Percentiles rank a stretch among this genome's conserved stretches.
Evolutionary conservation across 371 early-diverging fungal genomes (phyloP).

Genomic region (Mucor piriformis): DNA sequence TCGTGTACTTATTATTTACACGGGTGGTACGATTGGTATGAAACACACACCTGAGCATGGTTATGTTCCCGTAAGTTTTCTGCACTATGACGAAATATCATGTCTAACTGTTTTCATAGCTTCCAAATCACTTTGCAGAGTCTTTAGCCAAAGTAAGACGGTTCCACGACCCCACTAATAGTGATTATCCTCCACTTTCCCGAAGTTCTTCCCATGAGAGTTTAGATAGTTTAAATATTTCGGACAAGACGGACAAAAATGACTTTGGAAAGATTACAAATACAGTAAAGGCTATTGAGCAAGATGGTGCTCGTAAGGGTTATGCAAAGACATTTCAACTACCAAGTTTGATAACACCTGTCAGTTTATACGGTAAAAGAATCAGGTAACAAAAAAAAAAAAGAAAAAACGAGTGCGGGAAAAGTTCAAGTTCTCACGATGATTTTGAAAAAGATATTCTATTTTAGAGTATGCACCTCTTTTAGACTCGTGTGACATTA

Average conservation of each 20-base stretch:
- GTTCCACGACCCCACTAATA: conserved; percentile 81
- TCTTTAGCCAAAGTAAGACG: conserved; percentile 74
- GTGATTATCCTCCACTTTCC: conserved; percentile 6
- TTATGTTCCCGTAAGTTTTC: conserved; percentile 68
- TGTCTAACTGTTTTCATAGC: conserved; percentile 18
- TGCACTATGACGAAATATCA: too few relatives aligned
- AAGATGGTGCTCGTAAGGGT: conserved; percentile 18
- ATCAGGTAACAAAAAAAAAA: conserved; percentile 59
- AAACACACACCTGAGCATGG: conserved; percentile 75
- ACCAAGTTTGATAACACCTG: conserved; percentile 88
- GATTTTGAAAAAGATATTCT: conserved; percentile 61
- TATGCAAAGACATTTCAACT: conserved; percentile 32
- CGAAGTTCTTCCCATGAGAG: conserved; percentile 35
- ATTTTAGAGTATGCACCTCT: conserved; percentile 94
- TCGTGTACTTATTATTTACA: conserved; percentile 89
- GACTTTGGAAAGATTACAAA: conserved; percentile 38
- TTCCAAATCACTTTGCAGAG: conserved; percentile 76
- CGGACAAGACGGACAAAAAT: conserved; percentile 9
- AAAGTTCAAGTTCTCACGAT: conserved; percentile 13
- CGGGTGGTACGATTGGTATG: conserved; percentile 97
- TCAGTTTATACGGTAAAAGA: conserved; percentile 89
- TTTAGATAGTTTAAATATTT: conserved; percentile 21
- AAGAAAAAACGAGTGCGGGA: not conserved
- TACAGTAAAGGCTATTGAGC: conserved; percentile 33
- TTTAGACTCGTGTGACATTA: conserved; percentile 95